Conservation (phyloP, 1,139 yeast species). For the Starmera stellimalicola region DNA sequence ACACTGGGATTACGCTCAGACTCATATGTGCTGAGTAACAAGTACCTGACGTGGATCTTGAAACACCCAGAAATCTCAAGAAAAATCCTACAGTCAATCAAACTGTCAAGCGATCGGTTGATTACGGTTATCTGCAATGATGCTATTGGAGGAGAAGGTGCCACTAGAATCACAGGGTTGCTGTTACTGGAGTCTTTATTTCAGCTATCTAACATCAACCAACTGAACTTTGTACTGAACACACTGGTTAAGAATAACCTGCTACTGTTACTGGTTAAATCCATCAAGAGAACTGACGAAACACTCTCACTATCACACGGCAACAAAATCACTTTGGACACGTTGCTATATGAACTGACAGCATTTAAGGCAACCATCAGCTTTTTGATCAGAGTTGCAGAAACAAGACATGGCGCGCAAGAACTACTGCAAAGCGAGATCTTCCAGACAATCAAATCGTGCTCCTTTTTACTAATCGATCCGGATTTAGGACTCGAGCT, state of each 20-base stretch:
- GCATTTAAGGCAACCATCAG: conserved; percentile 67
- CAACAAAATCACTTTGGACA: conserved; percentile 35
- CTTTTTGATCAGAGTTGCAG: conserved; percentile 65
- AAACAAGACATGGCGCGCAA: conserved; percentile 67
- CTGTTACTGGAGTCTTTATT: conserved; percentile 62
- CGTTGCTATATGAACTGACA: conserved; percentile 60
- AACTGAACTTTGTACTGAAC: conserved; percentile 50
- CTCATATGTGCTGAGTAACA: conserved; percentile 63
- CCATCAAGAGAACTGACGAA: conserved; percentile 62
- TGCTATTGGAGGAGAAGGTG: conserved; percentile 71
- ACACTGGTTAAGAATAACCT: conserved; percentile 57
- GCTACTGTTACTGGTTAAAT: conserved; percentile 52
- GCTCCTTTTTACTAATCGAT: conserved; percentile 54
- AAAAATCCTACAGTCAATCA: conserved; percentile 42
- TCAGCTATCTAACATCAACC: conserved; percentile 42
- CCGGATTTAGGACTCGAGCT: conserved; percentile 69
- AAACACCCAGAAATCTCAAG: conserved; percentile 31
- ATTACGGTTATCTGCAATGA: conserved; percentile 66
- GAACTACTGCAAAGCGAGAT: conserved; percentile 67
- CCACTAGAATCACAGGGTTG: conserved; percentile 68
- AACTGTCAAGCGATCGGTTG: conserved; percentile 51
- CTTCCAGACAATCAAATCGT: conserved; percentile 50
- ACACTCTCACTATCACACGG: conserved; percentile 31
- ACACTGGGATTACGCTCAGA: conserved; percentile 67
- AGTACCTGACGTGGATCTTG: conserved; percentile 47